Evolutionary conservation across 164 flowering plant species (phyloP).

Genomic region (Santalum album): DNA sequence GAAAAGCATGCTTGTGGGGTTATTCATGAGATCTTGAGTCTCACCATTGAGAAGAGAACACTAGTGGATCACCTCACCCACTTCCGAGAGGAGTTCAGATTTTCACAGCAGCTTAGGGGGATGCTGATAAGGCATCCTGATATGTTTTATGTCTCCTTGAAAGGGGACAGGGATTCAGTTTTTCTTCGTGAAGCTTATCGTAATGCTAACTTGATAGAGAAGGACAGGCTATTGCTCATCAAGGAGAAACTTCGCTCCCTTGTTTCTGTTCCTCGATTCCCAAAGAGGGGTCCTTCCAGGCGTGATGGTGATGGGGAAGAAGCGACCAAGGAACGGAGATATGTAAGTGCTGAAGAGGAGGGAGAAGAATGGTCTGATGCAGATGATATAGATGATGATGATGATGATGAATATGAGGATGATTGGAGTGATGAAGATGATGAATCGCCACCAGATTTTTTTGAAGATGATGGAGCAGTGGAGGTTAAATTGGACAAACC

Average conservation of each 20-base stretch:
- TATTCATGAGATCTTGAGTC: slow-evolving; percentile 84
- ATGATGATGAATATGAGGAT: slow-evolving; percentile 38
- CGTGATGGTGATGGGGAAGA: slow-evolving; percentile 23
- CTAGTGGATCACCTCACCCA: slow-evolving; percentile 91
- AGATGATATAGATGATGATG: slow-evolving; percentile 35
- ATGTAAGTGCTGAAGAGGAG: slow-evolving; percentile 33
- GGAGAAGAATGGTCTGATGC: slow-evolving; percentile 53
- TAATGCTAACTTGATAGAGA: slow-evolving; percentile 73
- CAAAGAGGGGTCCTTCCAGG: slow-evolving; percentile 21
- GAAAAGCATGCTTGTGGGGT: slow-evolving; percentile 93
- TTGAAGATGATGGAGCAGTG: slow-evolving; percentile 35
- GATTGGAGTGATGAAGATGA: slow-evolving; percentile 64
- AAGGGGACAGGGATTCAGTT: slow-evolving; percentile 91
- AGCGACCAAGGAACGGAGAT: slow-evolving; percentile 17
- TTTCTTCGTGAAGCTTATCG: slow-evolving; percentile 86
- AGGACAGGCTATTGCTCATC: slow-evolving; percentile 55
- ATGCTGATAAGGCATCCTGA: slow-evolving; percentile 95
- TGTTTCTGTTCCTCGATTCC: slow-evolving; percentile 60
- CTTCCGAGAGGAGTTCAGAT: slow-evolving; percentile 87
- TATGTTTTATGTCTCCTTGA: slow-evolving; percentile 88
- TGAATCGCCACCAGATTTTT: slow-evolving; percentile 74
- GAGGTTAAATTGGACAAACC: slow-evolving; percentile 17
- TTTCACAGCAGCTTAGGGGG: slow-evolving; percentile 88
- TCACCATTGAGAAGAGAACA: slow-evolving; percentile 85
- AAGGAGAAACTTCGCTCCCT: slow-evolving; percentile 90